Percentiles rank a stretch among this genome's conserved stretches.
These are phyloP conservation scores for Podosphaera xanthii DNA, from an alignment of 2,329 filamentous ascomycete species.

Conservation along the genomic window DNA sequence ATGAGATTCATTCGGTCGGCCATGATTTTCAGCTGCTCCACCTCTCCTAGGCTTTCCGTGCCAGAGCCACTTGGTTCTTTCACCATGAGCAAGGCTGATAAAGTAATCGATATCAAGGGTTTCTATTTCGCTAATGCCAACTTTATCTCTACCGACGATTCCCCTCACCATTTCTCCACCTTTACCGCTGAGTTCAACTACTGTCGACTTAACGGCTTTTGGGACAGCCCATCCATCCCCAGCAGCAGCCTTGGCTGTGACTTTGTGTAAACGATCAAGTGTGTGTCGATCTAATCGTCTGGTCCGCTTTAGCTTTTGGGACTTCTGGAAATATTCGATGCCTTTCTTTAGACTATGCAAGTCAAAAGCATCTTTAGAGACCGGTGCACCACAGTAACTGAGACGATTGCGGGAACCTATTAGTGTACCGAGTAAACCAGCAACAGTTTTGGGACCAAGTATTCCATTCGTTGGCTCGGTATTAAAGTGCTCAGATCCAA, in stretches of 20 bases:
- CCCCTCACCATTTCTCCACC: slow-evolving; percentile 86
- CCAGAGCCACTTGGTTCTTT: slow-evolving; percentile 86
- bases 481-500: slow-evolving; percentile 79
- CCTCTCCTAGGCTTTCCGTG: slow-evolving; percentile 63
- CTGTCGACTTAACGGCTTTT: slow-evolving; percentile 81
- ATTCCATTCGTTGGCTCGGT: slow-evolving; percentile 84
- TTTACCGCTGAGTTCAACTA: slow-evolving; percentile 82
- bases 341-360: slow-evolving; percentile 60
- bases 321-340: slow-evolving; percentile 74
- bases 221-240: slow-evolving; percentile 84
- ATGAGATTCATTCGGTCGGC: slow-evolving; percentile 23
- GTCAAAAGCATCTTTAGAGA: slow-evolving; percentile 82
- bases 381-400: slow-evolving; percentile 61
- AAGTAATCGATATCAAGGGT: slow-evolving; percentile 77
- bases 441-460: slow-evolving; percentile 74
- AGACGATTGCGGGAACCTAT: slow-evolving; percentile 80
- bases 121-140: slow-evolving; percentile 77
- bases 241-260: slow-evolving; percentile 74
- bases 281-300: slow-evolving; percentile 66
- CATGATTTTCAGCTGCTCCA: slow-evolving; percentile 21
- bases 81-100: slow-evolving; percentile 52
- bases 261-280: slow-evolving; percentile 53
- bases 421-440: slow-evolving; percentile 65
- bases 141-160: slow-evolving; percentile 73
- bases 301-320: slow-evolving; percentile 56